A percentile compares a stretch with the other conserved stretches of the same genome.
phyloP scores from a whole-genome alignment of 495 filamentous ascomycete genomes.

The Aspergillus panamensis region DNA sequence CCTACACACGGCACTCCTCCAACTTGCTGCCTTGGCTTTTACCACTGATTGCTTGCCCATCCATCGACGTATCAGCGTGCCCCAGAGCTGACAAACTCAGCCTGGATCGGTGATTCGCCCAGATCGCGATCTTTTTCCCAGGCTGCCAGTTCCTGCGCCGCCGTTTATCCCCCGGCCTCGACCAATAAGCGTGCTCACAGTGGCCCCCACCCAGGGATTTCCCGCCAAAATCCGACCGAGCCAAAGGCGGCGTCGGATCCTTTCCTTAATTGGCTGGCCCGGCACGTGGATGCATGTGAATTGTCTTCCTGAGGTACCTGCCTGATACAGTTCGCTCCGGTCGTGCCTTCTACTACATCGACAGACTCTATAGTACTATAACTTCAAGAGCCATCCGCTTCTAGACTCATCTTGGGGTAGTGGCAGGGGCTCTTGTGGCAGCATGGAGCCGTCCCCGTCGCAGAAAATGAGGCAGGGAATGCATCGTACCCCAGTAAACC shows the following conservation, averaged over 20 bases:
- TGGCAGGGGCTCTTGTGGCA: constrained; percentile 15
- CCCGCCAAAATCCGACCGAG: constrained; percentile 9
- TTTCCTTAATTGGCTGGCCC: constrained; percentile 11
- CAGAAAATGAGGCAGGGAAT: constrained; percentile 35
- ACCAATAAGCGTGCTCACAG: constrained; percentile 15
- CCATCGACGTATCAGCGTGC: constrained; percentile 11
- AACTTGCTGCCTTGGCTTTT: constrained; percentile 4
- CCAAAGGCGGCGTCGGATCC: constrained; percentile 15
- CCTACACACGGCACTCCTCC: not conserved
- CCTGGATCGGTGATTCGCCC: constrained; percentile 14
- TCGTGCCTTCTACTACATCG: constrained; percentile 2
- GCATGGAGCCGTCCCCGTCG: constrained; percentile 42
- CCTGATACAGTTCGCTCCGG: not conserved
- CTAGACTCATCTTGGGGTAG: constrained; percentile 13
- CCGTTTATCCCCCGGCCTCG: constrained; percentile 8
- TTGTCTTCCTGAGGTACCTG: constrained; percentile 11
- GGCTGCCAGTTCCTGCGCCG: constrained; percentile 13
- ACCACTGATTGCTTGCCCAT: not conserved
- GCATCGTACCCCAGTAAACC: constrained; percentile 28
- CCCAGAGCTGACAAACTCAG: constrained; percentile 15
- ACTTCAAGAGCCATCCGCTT: not conserved
- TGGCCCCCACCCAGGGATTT: constrained; percentile 11
- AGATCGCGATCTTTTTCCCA: constrained; percentile 3
- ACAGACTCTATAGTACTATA: constrained; percentile 15
- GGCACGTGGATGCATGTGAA: constrained; percentile 27